phyloP scores from a whole-genome alignment of 441 rosid species.

The Raphanus hybrid region DNA sequence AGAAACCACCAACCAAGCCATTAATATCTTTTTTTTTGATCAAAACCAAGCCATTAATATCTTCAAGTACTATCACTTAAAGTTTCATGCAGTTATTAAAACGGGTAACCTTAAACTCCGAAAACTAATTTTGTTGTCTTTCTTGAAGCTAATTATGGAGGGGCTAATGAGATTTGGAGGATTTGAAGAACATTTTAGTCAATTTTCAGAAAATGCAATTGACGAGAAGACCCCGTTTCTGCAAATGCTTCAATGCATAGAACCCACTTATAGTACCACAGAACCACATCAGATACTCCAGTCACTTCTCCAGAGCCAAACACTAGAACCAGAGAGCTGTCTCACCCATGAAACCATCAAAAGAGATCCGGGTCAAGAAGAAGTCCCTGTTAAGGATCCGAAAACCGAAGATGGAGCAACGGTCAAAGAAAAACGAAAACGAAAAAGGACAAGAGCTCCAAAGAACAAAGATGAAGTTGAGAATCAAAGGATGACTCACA shows the following conservation, averaged over 20 bases:
- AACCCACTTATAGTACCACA: conserved; percentile 28
- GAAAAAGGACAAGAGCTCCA: conserved; percentile 60
- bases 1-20: conserved; percentile 33
- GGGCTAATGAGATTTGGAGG: conserved; percentile 45
- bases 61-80: conserved; percentile 6
- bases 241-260: conserved; percentile 71
- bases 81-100: background rate
- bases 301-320: conserved; percentile 35
- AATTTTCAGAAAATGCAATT: conserved; percentile 45
- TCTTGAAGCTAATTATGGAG: conserved; percentile 51
- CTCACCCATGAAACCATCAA: conserved; percentile 56
- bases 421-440: conserved; percentile 58
- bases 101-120: conserved; percentile 12
- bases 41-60: conserved; percentile 9
- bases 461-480: conserved; percentile 87
- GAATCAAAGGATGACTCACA: conserved; percentile 87
- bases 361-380: conserved; percentile 47
- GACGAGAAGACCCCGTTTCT: conserved; percentile 73
- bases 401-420: conserved; percentile 23
- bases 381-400: conserved; percentile 27
- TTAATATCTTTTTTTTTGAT: conserved; percentile 1
- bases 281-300: conserved; percentile 38
- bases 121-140: background rate
- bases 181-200: conserved; percentile 44
- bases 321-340: conserved; percentile 65